Evolutionary conservation across 78 protist genomes (phyloP).

Genomic region (Dictyostelium discoideum): dicty_2.7 NC_007089.4:6346501-6347000

Average conservation of each 20-base stretch:
- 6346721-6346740: slow-evolving; percentile 65
- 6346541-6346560: slow-evolving; percentile 31
- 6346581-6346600: slow-evolving; percentile 70
- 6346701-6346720: slow-evolving; percentile 36
- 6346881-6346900: slow-evolving; percentile 60
- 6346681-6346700: slow-evolving; percentile 66
- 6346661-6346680: slow-evolving; percentile 69
- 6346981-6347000: too few species aligned
- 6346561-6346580: slow-evolving; percentile 39
- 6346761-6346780: slow-evolving; percentile 85
- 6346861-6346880: slow-evolving; percentile 77
- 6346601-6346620: slow-evolving; percentile 34
- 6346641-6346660: slow-evolving; percentile 32
- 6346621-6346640: slow-evolving; percentile 36
- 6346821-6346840: slow-evolving; percentile 44
- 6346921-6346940: slow-evolving; percentile 81
- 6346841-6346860: slow-evolving; percentile 22
- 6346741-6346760: slow-evolving; percentile 38
- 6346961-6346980: slow-evolving; percentile 23
- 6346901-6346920: slow-evolving; percentile 83
- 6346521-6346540: slow-evolving; percentile 51
- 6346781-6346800: slow-evolving; percentile 66
- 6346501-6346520: slow-evolving; percentile 74
- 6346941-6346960: slow-evolving; percentile 60
- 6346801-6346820: slow-evolving; percentile 71